Base-by-base conservation (phyloP, 1,284 basidiomycete genomes). In the Coniferiporia weirii region DNA sequence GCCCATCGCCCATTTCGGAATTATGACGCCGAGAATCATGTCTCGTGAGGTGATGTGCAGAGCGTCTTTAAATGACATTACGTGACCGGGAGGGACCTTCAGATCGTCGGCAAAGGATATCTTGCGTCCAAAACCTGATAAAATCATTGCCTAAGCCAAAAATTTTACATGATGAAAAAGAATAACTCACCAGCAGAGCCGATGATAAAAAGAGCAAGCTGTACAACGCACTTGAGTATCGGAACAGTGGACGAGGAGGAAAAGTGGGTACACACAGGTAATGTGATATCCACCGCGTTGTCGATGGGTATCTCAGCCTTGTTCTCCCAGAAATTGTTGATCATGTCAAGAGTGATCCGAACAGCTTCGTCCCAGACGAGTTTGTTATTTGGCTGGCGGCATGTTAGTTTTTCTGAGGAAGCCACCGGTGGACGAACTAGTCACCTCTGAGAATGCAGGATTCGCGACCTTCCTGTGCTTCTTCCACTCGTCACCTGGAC, bases 341-440 rank as follows among this genome's bases (percentile, higher is more conserved):
- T 76, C 75, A 79, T 80, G 61, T 79, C 75, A 17, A 74, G 64
- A 15, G 75, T 63, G 4, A 79, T 68, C 4, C 72, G 70, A 4
- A 73, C 69, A 0, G 75, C 70, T 61, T 79, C 75, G 4, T 65
- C 63, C 77, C 76, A 80, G 10, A 79, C 77, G 2, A 79, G 67
- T 4, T 71, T 72, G 56, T 77, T 73, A 36, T 79, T 80, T 15
- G 71, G 69, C 76, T 62, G 8, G 47, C 15, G 32, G 51, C 5
- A n/a, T n/a, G 27, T 27, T 27, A 27, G 27, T 27, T 27, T 27
- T 27, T n/a, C n/a, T n/a, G n/a, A 27, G 5, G 17, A 50, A 47
- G 9, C 2, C 10, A 78, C 63, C 17, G 10, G 45, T 20, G 4
- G 48, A 1, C 57, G 51, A 10, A 3, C 43, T 5, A 5, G 27